These are phyloP conservation scores for Suillus alpinus DNA, from an alignment of 768 basidiomycete genomes.

Conservation along the genomic window DNA sequence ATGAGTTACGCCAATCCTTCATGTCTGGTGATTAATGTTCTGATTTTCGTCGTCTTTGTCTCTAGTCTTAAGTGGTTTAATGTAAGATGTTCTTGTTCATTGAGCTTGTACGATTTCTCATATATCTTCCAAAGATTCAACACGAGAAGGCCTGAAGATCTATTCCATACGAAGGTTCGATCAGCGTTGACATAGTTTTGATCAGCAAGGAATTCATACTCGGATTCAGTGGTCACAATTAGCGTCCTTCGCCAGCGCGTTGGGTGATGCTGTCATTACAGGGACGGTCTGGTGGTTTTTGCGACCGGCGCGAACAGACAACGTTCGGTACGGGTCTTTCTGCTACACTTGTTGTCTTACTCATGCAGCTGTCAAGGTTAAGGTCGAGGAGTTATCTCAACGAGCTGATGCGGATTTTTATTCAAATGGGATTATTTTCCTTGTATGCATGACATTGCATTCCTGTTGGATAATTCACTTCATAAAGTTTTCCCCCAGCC, in stretches of 20 bases:
- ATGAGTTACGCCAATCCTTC: slow-evolving; percentile 8
- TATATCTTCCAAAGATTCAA: slow-evolving; percentile 6
- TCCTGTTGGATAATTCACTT: background rate
- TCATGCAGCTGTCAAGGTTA: slow-evolving; percentile 3
- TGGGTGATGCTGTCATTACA: slow-evolving; percentile 20
- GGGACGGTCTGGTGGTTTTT: slow-evolving; percentile 13
- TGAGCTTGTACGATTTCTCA: background rate
- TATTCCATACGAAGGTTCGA: slow-evolving; percentile 10
- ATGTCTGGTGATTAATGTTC: background rate
- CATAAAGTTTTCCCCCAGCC: background rate
- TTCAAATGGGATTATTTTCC: slow-evolving; percentile 20
- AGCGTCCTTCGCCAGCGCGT: slow-evolving; percentile 11
- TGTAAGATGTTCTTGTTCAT: background rate
- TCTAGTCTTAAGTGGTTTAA: slow-evolving; percentile 4
- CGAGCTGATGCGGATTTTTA: slow-evolving; percentile 6
- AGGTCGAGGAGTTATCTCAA: slow-evolving; percentile 10
- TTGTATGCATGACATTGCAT: slow-evolving; percentile 9
- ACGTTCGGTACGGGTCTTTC: slow-evolving; percentile 9
- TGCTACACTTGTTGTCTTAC: background rate
- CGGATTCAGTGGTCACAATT: slow-evolving; percentile 8
- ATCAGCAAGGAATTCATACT: background rate
- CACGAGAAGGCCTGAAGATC: slow-evolving; percentile 2
- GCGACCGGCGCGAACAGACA: slow-evolving; percentile 8
- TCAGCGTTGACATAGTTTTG: background rate
- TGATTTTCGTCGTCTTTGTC: background rate